Base-by-base conservation (phyloP, 2,329 filamentous ascomycete species). In the Reticulascus tulasneorum region DNA sequence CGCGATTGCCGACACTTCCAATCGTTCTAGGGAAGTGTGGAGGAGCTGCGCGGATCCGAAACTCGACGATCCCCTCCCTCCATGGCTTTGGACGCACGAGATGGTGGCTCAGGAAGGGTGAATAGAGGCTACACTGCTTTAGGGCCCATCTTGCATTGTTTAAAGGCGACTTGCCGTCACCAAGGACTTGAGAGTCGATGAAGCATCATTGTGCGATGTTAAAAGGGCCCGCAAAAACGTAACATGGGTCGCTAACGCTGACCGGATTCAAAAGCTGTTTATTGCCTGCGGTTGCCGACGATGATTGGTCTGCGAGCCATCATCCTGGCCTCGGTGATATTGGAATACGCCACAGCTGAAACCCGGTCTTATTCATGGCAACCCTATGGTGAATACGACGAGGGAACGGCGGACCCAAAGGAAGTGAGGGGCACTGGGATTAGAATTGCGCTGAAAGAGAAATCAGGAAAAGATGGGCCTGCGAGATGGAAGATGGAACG, bases 311-410 rank as follows among this genome's bases (percentile, higher is more conserved):
- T 29, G 15, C 18, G 18, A 31, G 35, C 30, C 29, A 35, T 22
- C 32, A 53, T 49, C 48, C 48, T 50, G 47, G 47, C 45, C 41
- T 44, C 44, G 46, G 40, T 44, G 47, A 50, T 47, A 49, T 45
- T 43, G 40, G 45, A 49, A 52, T 46, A 51, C 58, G 59, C 60
- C 59, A 60, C 58, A 57, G 60, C 58, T 63, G 58, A 61, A 55
- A 48, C 45, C 39, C 32, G 44, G 34, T 48, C 41, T 23, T 23
- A n/a, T n/a, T n/a, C n/a, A n/a, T n/a, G n/a, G n/a, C n/a, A n/a
- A n/a, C n/a, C n/a, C n/a, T n/a, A n/a, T n/a, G n/a, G n/a, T n/a
- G n/a, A n/a, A n/a, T n/a, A n/a, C 36, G 26, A 36, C 23, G 30
- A 31, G 24, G 20, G 23, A 39, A n/a, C n/a, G n/a, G n/a, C n/a